Percentiles rank a stretch among this genome's conserved stretches.
phyloP scores from a whole-genome alignment of 1,284 basidiomycete species.

The Waitea zeae region DNA sequence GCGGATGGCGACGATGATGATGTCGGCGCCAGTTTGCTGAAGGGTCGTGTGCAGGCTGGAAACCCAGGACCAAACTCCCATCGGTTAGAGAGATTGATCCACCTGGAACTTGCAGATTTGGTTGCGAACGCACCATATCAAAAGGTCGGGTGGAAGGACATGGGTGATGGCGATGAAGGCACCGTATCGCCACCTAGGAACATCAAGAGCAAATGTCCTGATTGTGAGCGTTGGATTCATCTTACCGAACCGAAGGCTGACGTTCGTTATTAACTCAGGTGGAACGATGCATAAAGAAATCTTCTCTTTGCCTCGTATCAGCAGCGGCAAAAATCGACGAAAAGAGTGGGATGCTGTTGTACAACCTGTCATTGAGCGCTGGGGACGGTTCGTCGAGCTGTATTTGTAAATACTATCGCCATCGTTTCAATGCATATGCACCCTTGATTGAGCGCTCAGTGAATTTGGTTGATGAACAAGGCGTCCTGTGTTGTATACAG shows the following conservation, averaged over 20 bases:
- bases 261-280: too few species aligned
- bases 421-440: too few species aligned
- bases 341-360: constrained; percentile 61
- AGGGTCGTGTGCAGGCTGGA: constrained; percentile 31
- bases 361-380: constrained; percentile 55
- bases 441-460: too few species aligned
- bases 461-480: too few species aligned
- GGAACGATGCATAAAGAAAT: constrained; percentile 54
- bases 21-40: constrained; percentile 19
- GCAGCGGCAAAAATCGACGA: constrained; percentile 29
- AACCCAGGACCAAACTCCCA: constrained; percentile 27
- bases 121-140: constrained; percentile 40
- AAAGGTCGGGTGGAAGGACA: too few species aligned
- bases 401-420: not conserved
- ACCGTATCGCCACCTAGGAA: too few species aligned
- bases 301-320: constrained; percentile 43
- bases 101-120: constrained; percentile 58
- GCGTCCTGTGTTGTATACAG: too few species aligned
- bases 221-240: constrained; percentile 16
- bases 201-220: constrained; percentile 18
- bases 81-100: constrained; percentile 48
- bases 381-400: constrained; percentile 39
- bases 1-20: constrained; percentile 17
- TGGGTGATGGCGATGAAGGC: too few species aligned
- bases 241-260: not conserved